Evolutionary conservation across 345 rosid species (phyloP).

Genomic region (Sapria himalayana): DNA sequence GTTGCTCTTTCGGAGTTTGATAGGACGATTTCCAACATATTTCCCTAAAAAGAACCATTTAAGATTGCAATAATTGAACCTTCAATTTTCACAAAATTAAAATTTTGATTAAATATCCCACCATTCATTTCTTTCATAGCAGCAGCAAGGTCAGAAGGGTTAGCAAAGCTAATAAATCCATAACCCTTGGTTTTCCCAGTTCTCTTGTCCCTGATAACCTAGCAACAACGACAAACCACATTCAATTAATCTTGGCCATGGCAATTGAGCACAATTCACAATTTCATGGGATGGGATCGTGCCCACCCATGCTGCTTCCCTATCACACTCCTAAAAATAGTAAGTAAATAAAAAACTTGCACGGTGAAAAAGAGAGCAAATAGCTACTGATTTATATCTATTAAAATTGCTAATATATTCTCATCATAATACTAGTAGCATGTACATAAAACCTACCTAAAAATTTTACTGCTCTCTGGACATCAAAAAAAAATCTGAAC

Average conservation of each 20-base stretch:
- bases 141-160: slow-evolving; percentile 66
- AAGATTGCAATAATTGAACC: not conserved
- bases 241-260: not conserved
- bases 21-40: slow-evolving; percentile 92
- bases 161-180: slow-evolving; percentile 92
- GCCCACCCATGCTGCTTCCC: no score
- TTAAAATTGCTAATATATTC: no score
- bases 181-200: slow-evolving; percentile 97
- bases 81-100: no score
- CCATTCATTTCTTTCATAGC: slow-evolving; percentile 97
- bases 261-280: no score
- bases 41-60: slow-evolving; percentile 34
- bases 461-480: slow-evolving; percentile 15
- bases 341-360: no score
- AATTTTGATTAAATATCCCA: slow-evolving; percentile 14
- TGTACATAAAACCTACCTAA: slow-evolving; percentile 29
- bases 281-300: no score
- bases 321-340: no score
- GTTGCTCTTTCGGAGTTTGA: slow-evolving; percentile 85
- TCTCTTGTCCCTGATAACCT: slow-evolving; percentile 95
- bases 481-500: slow-evolving; percentile 42
- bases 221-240: slow-evolving; percentile 1
- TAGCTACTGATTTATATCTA: no score
- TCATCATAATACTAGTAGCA: no score
- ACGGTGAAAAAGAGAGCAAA: no score